A percentile compares a stretch with the other conserved stretches of the same genome.
Evolutionary conservation across 1,284 basidiomycete species (phyloP).

Genomic region (Ustilago crameri): DNA sequence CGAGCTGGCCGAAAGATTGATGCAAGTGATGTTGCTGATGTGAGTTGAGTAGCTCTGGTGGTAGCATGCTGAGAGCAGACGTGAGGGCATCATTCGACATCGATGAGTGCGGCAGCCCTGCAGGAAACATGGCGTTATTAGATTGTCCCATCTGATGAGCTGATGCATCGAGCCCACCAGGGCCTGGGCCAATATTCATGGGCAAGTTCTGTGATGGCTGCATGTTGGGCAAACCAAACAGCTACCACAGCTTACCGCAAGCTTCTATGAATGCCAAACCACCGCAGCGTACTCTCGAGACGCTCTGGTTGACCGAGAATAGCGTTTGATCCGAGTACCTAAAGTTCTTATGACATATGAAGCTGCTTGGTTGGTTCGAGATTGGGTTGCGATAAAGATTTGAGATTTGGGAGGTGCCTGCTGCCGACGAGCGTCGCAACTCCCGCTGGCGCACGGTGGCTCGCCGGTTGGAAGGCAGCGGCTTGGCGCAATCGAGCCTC

Average conservation of each 20-base stretch:
- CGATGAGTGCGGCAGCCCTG: conserved; percentile 16
- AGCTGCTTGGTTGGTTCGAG: not conserved
- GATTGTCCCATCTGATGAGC: conserved; percentile 19
- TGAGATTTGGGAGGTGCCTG: not conserved
- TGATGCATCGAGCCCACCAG: conserved; percentile 10
- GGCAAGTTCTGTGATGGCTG: conserved; percentile 34
- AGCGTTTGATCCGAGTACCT: not conserved
- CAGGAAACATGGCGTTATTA: conserved; percentile 18
- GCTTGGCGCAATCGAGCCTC: conserved; percentile 1
- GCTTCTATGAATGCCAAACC: not conserved
- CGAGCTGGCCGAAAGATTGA: conserved; percentile 24
- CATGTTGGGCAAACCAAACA: conserved; percentile 12
- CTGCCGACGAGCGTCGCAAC: conserved; percentile 6
- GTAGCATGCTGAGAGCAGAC: conserved; percentile 30
- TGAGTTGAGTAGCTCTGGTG: conserved; percentile 30
- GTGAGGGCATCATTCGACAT: conserved; percentile 28
- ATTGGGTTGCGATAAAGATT: not conserved
- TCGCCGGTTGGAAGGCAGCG: not conserved
- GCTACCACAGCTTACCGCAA: not conserved
- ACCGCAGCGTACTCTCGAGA: not conserved
- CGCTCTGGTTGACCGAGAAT: not conserved
- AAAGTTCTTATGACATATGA: not conserved
- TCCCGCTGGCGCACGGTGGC: conserved; percentile 3
- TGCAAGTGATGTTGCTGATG: conserved; percentile 34
- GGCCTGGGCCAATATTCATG: conserved; percentile 26